A percentile compares a stretch with the other conserved stretches of the same genome.
These are phyloP conservation scores for Byssothecium circinans DNA, from an alignment of 2,329 filamentous ascomycete species.

Conservation along the genomic window DNA sequence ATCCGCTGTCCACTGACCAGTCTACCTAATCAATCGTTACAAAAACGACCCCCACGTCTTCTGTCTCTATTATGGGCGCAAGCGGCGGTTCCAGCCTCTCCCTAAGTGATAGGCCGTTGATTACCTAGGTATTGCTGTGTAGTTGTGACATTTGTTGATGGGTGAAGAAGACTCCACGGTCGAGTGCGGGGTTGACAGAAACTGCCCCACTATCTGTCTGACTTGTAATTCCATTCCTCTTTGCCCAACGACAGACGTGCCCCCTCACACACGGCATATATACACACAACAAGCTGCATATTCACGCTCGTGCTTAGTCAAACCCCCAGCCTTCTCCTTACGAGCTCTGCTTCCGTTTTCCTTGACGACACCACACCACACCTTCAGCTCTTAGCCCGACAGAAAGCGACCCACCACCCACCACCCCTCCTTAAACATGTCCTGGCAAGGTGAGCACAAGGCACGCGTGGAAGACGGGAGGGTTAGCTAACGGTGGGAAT, in stretches of 20 bases:
- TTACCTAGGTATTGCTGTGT: too few relatives aligned
- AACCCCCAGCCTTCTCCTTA: slow-evolving; percentile 16
- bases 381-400: slow-evolving; percentile 23
- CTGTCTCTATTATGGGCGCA: slow-evolving; percentile 34
- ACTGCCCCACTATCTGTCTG: slow-evolving; percentile 17
- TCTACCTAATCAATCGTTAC: too few relatives aligned
- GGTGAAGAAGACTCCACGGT: neutral
- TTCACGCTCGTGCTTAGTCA: slow-evolving; percentile 28
- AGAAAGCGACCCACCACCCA: neutral
- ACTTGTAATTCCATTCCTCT: slow-evolving; percentile 1
- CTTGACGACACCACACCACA: slow-evolving; percentile 7
- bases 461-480: slow-evolving; percentile 11
- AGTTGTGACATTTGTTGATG: neutral
- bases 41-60: slow-evolving; percentile 12
- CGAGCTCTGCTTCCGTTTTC: slow-evolving; percentile 17
- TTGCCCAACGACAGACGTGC: slow-evolving; percentile 13
- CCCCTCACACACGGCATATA: slow-evolving; percentile 13
- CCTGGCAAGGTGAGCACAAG: slow-evolving; percentile 46
- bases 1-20: neutral
- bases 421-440: slow-evolving; percentile 31
- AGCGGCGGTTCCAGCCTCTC: slow-evolving; percentile 19
- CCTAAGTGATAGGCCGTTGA: too few relatives aligned
- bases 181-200: slow-evolving; percentile 11
- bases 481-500: slow-evolving; percentile 23
- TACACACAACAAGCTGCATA: slow-evolving; percentile 8